Base-by-base conservation (phyloP, 257 asterid species). In the Solanum ossicruentum region DNA sequence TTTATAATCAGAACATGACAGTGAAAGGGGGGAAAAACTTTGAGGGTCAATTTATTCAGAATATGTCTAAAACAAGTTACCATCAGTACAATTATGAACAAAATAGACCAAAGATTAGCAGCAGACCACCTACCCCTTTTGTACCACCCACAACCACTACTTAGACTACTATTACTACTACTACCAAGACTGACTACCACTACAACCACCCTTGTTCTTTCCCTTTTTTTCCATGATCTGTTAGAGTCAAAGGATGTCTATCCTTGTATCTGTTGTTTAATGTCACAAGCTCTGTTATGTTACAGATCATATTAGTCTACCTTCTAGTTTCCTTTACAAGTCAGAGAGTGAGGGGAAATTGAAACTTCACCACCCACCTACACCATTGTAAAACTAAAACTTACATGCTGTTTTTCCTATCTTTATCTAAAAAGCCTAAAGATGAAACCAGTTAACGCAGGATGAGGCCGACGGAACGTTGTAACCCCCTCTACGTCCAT, bases 221-320 rank as follows among this genome's bases (percentile, higher is more conserved):
- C 61, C 56, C 77, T 61, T 17, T 56, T 51, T 56, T 51, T 49
- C 69, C 56, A 88, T 89, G 91, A 89, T 89, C 91, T 89, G 91
- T 87, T 87, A 80, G 87, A 80, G 88, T 36, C 88, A 83, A 67
- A 81, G 85, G 73, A 63, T 61, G 10, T 41, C 73, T n/a, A 13
- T 69, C 75, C 85, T 77, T 47, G 84, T 84, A 73, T 88, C 54
- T 81, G 84, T 80, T 78, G 79, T 81, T 86, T 84, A 83, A 83
- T 78, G 72, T 85, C 86, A 67, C 85, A 85, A 84, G 87, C 87
- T 75, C 78, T 88, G 87, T 80, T 79, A 89, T 84, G 89, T 89
- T 89, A 89, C 89, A 89, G 91, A 87, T 87, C 91, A 89, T 60
- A 60, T 85, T 89, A 85, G 87, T 86, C 84, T 69, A 36, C 23